Conservation (phyloP, 768 basidiomycete species). For the Panellus pusillus region DNA sequence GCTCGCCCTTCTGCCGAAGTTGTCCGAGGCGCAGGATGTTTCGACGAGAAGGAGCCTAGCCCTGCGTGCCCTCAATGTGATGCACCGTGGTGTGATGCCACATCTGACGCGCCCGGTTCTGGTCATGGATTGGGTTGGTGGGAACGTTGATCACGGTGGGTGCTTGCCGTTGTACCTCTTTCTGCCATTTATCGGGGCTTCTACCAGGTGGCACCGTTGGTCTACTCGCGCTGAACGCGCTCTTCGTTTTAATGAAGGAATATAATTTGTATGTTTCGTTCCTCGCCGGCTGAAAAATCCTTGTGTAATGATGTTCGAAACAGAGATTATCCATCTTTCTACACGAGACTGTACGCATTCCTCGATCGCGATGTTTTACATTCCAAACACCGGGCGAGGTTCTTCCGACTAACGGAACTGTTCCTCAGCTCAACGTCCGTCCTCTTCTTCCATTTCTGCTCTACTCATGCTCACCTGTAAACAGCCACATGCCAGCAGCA, state of each 20-base stretch:
- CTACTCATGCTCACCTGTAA: background rate
- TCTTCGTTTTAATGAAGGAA: slow-evolving; percentile 88
- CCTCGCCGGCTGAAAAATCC: background rate
- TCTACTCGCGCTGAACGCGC: slow-evolving; percentile 84
- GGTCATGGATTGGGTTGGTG: slow-evolving; percentile 91
- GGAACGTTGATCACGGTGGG: slow-evolving; percentile 79
- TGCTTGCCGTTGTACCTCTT: background rate
- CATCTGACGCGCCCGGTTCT: slow-evolving; percentile 75
- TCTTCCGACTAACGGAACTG: slow-evolving; percentile 89
- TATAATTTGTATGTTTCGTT: slow-evolving; percentile 79
- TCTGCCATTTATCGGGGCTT: background rate
- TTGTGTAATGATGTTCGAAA: background rate
- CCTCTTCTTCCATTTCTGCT: slow-evolving; percentile 1
- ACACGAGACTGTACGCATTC: slow-evolving; percentile 87
- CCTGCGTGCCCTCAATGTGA: slow-evolving; percentile 65
- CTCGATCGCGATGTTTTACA: slow-evolving; percentile 88
- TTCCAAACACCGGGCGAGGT: slow-evolving; percentile 88
- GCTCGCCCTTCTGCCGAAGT: slow-evolving; percentile 66
- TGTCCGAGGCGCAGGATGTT: slow-evolving; percentile 41
- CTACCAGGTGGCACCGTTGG: slow-evolving; percentile 76
- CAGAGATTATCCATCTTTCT: slow-evolving; percentile 96
- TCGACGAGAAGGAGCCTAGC: slow-evolving; percentile 42
- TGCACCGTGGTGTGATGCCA: slow-evolving; percentile 84
- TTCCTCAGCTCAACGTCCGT: slow-evolving; percentile 91
- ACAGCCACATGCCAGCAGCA: slow-evolving; percentile 79